These are phyloP conservation scores for Hortaea sp. DNA, from an alignment of 2,329 filamentous ascomycete genomes.

Conservation along the genomic window DNA sequence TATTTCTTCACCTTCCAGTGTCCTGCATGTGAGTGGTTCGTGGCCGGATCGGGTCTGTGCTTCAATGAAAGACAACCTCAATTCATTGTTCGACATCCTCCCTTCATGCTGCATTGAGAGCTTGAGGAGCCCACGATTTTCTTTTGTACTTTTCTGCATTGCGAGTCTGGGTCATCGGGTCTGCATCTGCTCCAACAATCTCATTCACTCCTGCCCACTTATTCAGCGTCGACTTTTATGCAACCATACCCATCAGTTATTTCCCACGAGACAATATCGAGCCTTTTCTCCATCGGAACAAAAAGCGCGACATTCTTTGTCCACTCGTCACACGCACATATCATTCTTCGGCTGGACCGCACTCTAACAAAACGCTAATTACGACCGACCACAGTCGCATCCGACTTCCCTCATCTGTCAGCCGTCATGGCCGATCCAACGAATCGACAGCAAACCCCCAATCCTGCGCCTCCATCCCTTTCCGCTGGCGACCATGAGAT, in stretches of 20 bases:
- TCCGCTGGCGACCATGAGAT: constrained; percentile 53
- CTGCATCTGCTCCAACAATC: neutral
- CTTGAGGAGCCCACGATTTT: constrained; percentile 12
- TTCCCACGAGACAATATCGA: neutral
- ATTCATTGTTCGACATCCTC: constrained; percentile 8
- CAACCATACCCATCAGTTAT: too few relatives aligned
- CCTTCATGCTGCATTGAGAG: constrained; percentile 1
- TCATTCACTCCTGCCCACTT: neutral
- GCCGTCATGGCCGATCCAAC: constrained; percentile 38
- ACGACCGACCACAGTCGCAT: constrained; percentile 11
- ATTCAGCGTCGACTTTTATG: too few relatives aligned
- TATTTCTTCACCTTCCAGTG: constrained; percentile 2
- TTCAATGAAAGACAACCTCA: neutral
- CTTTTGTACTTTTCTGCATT: constrained; percentile 7
- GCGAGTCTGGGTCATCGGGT: neutral
- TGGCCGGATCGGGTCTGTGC: too few relatives aligned
- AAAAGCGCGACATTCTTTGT: neutral
- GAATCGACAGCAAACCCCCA: constrained; percentile 45
- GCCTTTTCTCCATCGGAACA: neutral
- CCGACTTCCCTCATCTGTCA: constrained; percentile 17
- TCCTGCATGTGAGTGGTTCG: too few relatives aligned
- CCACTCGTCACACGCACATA: neutral
- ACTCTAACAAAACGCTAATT: constrained; percentile 5
- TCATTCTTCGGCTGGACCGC: constrained; percentile 4
- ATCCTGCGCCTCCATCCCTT: constrained; percentile 47